Evolutionary conservation across 352 stramenopile species (phyloP).

Genomic region (Phytopythium kandeliae): DNA sequence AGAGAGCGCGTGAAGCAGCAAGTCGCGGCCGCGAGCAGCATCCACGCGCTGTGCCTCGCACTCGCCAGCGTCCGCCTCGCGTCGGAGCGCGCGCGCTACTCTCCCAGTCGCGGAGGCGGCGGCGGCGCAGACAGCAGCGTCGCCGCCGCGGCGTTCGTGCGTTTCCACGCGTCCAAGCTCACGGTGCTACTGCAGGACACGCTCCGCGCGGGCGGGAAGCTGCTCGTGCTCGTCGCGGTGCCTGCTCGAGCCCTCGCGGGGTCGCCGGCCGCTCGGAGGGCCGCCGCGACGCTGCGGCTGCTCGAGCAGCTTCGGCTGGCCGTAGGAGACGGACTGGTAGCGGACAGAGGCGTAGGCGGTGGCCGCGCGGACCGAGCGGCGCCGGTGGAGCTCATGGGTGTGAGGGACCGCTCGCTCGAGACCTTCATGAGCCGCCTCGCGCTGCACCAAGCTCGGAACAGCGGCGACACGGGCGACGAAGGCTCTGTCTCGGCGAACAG

Average conservation of each 20-base stretch:
- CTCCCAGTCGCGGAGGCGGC: not conserved
- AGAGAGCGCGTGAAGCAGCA: slow-evolving; percentile 33
- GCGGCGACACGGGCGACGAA: not conserved
- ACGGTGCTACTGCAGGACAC: slow-evolving; percentile 75
- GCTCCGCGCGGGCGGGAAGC: slow-evolving; percentile 52
- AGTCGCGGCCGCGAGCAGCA: slow-evolving; percentile 54
- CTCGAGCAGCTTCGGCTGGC: slow-evolving; percentile 41
- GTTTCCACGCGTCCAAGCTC: slow-evolving; percentile 77
- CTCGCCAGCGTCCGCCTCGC: slow-evolving; percentile 49
- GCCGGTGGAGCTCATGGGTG: slow-evolving; percentile 5
- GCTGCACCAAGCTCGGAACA: slow-evolving; percentile 19
- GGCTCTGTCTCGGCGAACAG: not conserved
- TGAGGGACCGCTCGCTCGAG: slow-evolving; percentile 46
- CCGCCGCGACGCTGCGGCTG: slow-evolving; percentile 24
- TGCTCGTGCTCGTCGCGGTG: slow-evolving; percentile 36
- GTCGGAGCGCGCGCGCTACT: slow-evolving; percentile 9
- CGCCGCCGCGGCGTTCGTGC: slow-evolving; percentile 35
- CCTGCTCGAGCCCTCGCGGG: slow-evolving; percentile 10
- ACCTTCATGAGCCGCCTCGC: slow-evolving; percentile 61
- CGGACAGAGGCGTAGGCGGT: no score
- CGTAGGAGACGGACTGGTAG: slow-evolving; percentile 15
- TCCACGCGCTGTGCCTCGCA: slow-evolving; percentile 44
- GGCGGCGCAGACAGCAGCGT: not conserved
- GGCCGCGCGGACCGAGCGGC: slow-evolving; percentile 8
- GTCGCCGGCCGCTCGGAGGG: slow-evolving; percentile 8